A percentile compares a stretch with the other conserved stretches of the same genome.
phyloP scores from a whole-genome alignment of 441 rosid genomes.

The Erysimum pusillum region DNA sequence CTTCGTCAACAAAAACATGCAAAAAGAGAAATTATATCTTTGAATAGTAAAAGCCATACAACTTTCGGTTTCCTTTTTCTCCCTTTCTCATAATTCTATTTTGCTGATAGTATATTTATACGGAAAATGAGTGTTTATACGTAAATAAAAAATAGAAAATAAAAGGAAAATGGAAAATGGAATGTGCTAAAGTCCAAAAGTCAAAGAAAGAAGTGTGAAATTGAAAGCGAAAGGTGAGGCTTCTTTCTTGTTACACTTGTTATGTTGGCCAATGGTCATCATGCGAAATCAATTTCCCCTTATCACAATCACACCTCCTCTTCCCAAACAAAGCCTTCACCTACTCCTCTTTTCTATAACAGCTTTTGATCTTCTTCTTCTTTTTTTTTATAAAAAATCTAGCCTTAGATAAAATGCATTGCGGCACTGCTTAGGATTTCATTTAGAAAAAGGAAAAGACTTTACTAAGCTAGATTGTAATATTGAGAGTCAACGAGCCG shows the following conservation, averaged over 20 bases:
- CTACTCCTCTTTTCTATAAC: slow-evolving; percentile 2
- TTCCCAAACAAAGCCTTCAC: slow-evolving; percentile 1
- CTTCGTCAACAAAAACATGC: slow-evolving; percentile 17
- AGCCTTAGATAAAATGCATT: too few species aligned
- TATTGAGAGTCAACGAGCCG: not conserved
- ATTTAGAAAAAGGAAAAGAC: too few species aligned
- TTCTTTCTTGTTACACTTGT: slow-evolving; percentile 8
- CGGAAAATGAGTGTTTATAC: not conserved
- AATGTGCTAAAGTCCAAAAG: slow-evolving; percentile 12
- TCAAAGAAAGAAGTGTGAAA: slow-evolving; percentile 22
- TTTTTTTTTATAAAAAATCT: too few species aligned
- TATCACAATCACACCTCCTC: slow-evolving; percentile 3
- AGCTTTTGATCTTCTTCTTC: not conserved
- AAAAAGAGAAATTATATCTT: not conserved
- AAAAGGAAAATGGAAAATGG: not conserved
- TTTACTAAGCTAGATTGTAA: too few species aligned
- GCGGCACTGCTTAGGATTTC: too few species aligned
- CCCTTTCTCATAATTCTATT: not conserved
- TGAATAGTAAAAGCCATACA: slow-evolving; percentile 1
- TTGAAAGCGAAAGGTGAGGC: slow-evolving; percentile 16
- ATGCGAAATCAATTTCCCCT: not conserved
- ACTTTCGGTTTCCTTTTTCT: slow-evolving; percentile 13
- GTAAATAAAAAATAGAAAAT: not conserved
- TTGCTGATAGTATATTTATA: not conserved
- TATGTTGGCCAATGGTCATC: slow-evolving; percentile 12